Evolutionary conservation across 169 alveolate species (phyloP), one percentile per base, ranked within the genome.

Genomic region (Pseudocohnilembus persalinus): DNA sequence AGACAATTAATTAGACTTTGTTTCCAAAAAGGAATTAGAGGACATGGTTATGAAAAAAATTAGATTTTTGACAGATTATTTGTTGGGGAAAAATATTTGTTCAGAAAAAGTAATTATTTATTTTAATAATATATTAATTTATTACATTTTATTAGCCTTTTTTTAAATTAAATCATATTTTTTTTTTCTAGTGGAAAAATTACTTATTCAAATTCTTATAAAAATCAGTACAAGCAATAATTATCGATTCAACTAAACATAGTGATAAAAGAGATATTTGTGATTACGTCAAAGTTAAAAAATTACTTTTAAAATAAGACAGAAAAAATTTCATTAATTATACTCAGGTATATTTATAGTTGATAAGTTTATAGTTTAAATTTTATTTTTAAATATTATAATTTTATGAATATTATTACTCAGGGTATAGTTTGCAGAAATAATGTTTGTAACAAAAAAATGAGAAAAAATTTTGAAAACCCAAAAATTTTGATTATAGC

Each of bases 341-440:
- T 73, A 33, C 35, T 33, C 32, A 33, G 65, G 75, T 78, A 72
- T n/a, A n/a, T n/a, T n/a, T n/a, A n/a, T n/a, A 29, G 87, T 34
- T 0, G 81, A 82, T 29, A 80, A 82, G 20, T 32, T 82, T 29
- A 30, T 73, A 11, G 31, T 73, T 73, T 74, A 35, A 29, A 31
- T 80, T 34, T 63, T 82, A 0, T 73, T 33, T 74, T n/a, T 73
- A 82, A 74, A 73, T 74, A 24, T 1, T 73, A 24, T 74, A 78
- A 6, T 73, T 27, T 63, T n/a, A 33, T 34, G 87, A 73, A 32
- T 30, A 73, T 29, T 82, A 76, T 82, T 82, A 35, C 31, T n/a
- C n/a, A 74, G 63, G 87, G 87, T 0, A 26, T 82, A 27, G 81
- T 82, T 16, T 65, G 34, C 29, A 73, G 87, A 33, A 82, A 82